Conservation (phyloP, 768 basidiomycete genomes). For the Cubamyces sp. region DNA sequence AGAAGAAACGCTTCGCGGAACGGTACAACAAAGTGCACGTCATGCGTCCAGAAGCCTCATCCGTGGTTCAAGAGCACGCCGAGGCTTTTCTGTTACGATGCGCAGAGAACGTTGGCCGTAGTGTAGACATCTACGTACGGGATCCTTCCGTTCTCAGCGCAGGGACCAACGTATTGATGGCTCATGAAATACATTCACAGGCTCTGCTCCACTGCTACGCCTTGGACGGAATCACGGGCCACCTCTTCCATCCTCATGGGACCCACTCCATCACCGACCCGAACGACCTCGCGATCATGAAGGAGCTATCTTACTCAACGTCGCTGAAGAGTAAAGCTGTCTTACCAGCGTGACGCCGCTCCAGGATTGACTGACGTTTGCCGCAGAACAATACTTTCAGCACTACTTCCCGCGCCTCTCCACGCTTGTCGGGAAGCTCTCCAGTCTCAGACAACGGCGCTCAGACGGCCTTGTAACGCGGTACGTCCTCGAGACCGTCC, state of each 20-base stretch:
- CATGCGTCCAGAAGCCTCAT: constrained; percentile 23
- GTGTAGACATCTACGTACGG: constrained; percentile 27
- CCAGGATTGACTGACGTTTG: neutral
- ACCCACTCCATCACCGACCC: constrained; percentile 19
- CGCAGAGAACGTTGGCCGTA: constrained; percentile 12
- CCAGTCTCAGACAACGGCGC: neutral
- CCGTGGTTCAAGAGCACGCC: constrained; percentile 24
- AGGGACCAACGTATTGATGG: neutral
- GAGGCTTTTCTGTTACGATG: constrained; percentile 20
- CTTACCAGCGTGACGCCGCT: too few species aligned
- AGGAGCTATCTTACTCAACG: constrained; percentile 25
- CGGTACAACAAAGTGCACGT: constrained; percentile 27
- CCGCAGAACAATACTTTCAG: constrained; percentile 19
- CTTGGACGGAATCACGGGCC: constrained; percentile 26
- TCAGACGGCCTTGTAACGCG: constrained; percentile 11
- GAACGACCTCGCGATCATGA: constrained; percentile 20
- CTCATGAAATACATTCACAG: constrained; percentile 1
- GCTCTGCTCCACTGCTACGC: constrained; percentile 26
- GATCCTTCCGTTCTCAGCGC: too few species aligned
- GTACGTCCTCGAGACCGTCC: constrained; percentile 23
- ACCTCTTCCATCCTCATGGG: constrained; percentile 28
- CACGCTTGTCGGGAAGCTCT: neutral
- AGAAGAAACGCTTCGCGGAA: constrained; percentile 26
- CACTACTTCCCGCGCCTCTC: constrained; percentile 21
- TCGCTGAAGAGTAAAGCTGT: constrained; percentile 9